These are phyloP conservation scores for Ophiocordyceps camponoti-leonardi DNA, from an alignment of 2,329 filamentous ascomycete genomes.

Conservation along the genomic window DNA sequence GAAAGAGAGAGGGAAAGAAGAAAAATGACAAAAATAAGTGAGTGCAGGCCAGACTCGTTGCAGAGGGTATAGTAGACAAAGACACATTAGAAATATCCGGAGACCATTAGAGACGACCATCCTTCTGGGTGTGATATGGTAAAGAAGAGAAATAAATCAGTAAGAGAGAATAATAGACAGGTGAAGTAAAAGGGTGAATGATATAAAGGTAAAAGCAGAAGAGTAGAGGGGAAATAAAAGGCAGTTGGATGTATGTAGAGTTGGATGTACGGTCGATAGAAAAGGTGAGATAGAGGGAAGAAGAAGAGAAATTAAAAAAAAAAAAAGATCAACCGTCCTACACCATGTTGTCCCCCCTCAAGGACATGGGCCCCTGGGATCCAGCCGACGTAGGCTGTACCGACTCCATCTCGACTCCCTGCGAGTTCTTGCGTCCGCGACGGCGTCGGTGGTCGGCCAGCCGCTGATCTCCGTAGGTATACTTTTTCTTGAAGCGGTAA, in stretches of 20 bases:
- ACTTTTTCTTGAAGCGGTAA: conserved; percentile 65
- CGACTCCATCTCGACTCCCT: conserved; percentile 57
- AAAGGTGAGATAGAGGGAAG: not conserved
- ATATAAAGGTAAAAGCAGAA: not conserved
- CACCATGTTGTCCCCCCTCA: conserved; percentile 13
- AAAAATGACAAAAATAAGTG: not conserved
- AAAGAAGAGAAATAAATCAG: too few species aligned
- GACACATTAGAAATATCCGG: not conserved
- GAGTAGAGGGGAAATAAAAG: not conserved
- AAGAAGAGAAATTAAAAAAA: not conserved
- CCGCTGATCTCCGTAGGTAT: conserved; percentile 69
- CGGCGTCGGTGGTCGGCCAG: conserved; percentile 36
- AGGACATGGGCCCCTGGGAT: conserved; percentile 36
- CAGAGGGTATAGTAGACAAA: not conserved
- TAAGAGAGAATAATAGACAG: not conserved
- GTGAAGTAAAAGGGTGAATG: not conserved
- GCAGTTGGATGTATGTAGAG: not conserved
- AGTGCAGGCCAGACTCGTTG: too few species aligned
- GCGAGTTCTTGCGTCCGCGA: conserved; percentile 28
- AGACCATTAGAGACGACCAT: not conserved
- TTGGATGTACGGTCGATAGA: not conserved
- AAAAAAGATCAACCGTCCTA: not conserved
- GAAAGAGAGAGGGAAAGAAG: not conserved
- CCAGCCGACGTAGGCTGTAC: conserved; percentile 26
- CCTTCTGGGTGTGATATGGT: not conserved